Conservation (phyloP, 768 basidiomycete species). For the Cystobasidium tubakii region DNA sequence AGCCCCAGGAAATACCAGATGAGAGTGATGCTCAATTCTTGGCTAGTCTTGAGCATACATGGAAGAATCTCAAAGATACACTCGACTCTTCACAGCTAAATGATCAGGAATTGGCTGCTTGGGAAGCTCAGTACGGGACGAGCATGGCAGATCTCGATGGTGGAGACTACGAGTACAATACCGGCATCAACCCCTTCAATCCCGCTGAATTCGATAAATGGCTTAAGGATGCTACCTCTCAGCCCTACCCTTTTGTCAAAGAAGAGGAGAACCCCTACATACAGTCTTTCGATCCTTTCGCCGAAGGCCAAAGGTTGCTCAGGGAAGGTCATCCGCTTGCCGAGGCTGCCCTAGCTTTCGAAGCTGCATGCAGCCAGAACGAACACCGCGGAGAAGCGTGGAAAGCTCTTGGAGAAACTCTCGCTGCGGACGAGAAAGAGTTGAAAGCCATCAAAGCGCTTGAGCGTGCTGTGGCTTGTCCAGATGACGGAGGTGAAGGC, state of each 20-base stretch:
- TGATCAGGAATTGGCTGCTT: constrained; percentile 43
- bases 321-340: constrained; percentile 76
- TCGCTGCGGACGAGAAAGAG: constrained; percentile 56
- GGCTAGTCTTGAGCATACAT: constrained; percentile 43
- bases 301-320: constrained; percentile 69
- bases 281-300: constrained; percentile 47
- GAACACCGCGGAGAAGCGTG: constrained; percentile 78
- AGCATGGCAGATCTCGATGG: constrained; percentile 46
- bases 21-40: constrained; percentile 40
- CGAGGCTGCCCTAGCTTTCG: constrained; percentile 76
- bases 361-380: constrained; percentile 79
- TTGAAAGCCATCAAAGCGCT: constrained; percentile 51
- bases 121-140: constrained; percentile 47
- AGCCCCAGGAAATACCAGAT: constrained; percentile 3
- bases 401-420: constrained; percentile 82
- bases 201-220: constrained; percentile 44
- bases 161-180: constrained; percentile 37
- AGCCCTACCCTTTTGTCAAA: constrained; percentile 42
- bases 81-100: constrained; percentile 16
- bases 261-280: constrained; percentile 47
- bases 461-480: constrained; percentile 42
- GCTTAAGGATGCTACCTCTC: constrained; percentile 40
- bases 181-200: constrained; percentile 40
- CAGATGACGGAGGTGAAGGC: constrained; percentile 21
- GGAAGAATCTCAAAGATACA: constrained; percentile 39